These are phyloP conservation scores for Hypoxylon sp. DNA, from an alignment of 2,329 filamentous ascomycete species.

Conservation along the genomic window DNA sequence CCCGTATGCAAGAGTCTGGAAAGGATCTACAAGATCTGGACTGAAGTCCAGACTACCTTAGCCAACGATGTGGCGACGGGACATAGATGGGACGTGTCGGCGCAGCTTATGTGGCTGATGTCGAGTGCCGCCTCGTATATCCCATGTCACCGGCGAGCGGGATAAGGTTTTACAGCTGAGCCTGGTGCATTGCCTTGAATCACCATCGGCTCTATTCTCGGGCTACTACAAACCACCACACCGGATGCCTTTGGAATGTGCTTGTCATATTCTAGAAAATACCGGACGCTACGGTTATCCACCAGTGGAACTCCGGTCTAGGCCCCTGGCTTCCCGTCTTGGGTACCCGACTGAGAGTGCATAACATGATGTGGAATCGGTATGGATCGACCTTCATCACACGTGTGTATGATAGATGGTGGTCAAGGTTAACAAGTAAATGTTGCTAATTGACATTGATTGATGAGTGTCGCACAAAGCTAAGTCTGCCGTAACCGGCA, in stretches of 20 bases:
- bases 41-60: not conserved
- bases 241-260: not conserved
- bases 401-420: not conserved
- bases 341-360: not conserved
- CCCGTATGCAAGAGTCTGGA: constrained; percentile 1
- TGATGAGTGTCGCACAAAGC: constrained; percentile 2
- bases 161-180: not conserved
- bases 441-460: not conserved
- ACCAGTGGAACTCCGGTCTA: not conserved
- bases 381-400: not conserved
- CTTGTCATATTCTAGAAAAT: constrained; percentile 1
- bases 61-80: not conserved
- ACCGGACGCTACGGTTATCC: not conserved
- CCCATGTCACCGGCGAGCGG: not conserved
- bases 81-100: not conserved
- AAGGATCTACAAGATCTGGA: constrained; percentile 23
- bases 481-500: not conserved
- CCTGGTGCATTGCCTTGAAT: not conserved
- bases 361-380: not conserved
- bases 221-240: not conserved
- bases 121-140: not conserved
- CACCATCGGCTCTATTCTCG: not conserved
- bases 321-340: not conserved
- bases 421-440: not conserved
- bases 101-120: constrained; percentile 4